Percentiles rank a stretch among this genome's conserved stretches.
phyloP scores from a whole-genome alignment of 2,329 filamentous ascomycete species.

The Lachnellula willkommii region DNA sequence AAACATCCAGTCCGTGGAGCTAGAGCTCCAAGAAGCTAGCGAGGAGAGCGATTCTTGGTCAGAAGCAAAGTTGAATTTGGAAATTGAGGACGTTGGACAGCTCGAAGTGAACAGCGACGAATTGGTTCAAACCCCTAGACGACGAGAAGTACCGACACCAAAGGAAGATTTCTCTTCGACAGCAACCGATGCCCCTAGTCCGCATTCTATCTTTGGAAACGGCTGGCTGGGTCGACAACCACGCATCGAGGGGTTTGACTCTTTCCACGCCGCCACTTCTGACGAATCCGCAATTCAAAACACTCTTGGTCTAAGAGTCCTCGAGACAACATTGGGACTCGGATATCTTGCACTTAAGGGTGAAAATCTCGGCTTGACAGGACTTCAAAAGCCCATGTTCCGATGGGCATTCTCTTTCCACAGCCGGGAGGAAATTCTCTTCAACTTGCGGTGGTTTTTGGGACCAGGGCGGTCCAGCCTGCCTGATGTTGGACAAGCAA shows the following conservation, averaged over 20 bases:
- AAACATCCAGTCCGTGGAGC: not conserved
- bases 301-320: conserved; percentile 1
- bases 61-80: not conserved
- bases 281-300: not conserved
- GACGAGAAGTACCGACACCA: not conserved
- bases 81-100: not conserved
- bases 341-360: conserved; percentile 7
- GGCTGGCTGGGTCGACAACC: conserved; percentile 9
- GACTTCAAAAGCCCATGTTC: conserved; percentile 3
- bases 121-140: not conserved
- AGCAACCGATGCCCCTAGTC: not conserved
- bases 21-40: not conserved
- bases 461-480: conserved; percentile 3
- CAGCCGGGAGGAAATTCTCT: conserved; percentile 4
- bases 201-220: conserved; percentile 3
- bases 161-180: not conserved
- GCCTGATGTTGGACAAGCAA: conserved; percentile 2
- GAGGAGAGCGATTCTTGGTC: not conserved
- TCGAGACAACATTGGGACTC: conserved; percentile 2
- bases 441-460: conserved; percentile 10
- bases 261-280: not conserved
- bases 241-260: not conserved
- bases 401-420: conserved; percentile 8
- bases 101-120: not conserved
- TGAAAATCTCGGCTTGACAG: not conserved